These are phyloP conservation scores for Colletotrichum graminicola DNA, from an alignment of 2,329 filamentous ascomycete species.

Conservation along the genomic window DNA sequence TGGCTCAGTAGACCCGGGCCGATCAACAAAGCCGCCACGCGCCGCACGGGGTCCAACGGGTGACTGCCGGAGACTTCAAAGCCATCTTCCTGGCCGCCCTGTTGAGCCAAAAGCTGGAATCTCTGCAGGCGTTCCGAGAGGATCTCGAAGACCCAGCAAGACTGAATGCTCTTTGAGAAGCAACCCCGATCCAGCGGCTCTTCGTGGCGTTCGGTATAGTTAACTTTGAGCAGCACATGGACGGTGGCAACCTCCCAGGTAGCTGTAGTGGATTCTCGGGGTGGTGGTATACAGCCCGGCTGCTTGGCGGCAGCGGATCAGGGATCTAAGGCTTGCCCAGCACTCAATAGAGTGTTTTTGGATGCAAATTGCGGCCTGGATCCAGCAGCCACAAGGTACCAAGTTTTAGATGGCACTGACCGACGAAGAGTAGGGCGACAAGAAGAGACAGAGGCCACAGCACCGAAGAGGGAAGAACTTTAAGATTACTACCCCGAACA, in stretches of 20 bases:
- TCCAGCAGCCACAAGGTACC: background rate
- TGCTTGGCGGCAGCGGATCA: background rate
- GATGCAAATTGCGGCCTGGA: background rate
- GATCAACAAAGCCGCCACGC: background rate
- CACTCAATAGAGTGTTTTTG: background rate
- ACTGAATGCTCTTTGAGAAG: background rate
- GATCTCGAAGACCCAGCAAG: background rate
- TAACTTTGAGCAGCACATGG: slow-evolving; percentile 17
- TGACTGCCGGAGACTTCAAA: slow-evolving; percentile 3
- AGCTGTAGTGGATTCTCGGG: slow-evolving; percentile 21
- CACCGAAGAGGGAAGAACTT: background rate
- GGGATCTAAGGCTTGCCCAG: background rate
- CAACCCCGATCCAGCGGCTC: slow-evolving; percentile 6
- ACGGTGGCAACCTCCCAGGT: background rate
- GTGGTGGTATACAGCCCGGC: background rate
- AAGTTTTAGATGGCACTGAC: too few species aligned
- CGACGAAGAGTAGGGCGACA: background rate
- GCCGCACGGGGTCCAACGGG: background rate
- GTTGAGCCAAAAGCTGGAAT: slow-evolving; percentile 20
- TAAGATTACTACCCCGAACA: background rate
- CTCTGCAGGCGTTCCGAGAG: background rate
- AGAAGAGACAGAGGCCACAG: background rate
- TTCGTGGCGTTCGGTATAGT: slow-evolving; percentile 1
- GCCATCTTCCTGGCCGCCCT: background rate
- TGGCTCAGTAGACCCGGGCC: background rate